These are phyloP conservation scores for Fusarium sp. DNA, from an alignment of 2,329 filamentous ascomycete species.

Conservation along the genomic window DNA sequence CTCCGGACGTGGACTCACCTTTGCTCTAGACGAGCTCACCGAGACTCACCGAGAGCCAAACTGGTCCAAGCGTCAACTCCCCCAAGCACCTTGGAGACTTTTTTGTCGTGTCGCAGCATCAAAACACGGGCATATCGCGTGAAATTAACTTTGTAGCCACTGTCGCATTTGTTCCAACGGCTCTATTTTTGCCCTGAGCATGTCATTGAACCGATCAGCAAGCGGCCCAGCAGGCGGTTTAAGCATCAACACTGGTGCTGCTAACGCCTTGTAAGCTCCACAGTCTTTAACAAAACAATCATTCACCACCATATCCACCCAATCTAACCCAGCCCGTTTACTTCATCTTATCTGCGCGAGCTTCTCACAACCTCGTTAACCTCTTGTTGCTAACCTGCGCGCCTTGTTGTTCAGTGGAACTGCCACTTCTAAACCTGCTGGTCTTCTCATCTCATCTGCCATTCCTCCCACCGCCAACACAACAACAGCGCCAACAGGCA, in stretches of 20 bases:
- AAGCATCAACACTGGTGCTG: conserved; percentile 73
- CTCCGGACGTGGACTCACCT: conserved; percentile 39
- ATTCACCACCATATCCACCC: conserved; percentile 36
- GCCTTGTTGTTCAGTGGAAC: conserved; percentile 40
- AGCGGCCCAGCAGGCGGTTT: conserved; percentile 72
- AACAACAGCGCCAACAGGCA: conserved; percentile 46
- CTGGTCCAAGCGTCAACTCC: conserved; percentile 43
- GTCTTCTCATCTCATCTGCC: conserved; percentile 54
- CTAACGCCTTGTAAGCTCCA: conserved; percentile 62
- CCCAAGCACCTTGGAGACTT: conserved; percentile 33
- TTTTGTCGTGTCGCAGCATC: conserved; percentile 36
- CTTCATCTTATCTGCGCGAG: conserved; percentile 4
- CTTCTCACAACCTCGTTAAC: conserved; percentile 18
- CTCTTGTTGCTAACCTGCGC: conserved; percentile 34
- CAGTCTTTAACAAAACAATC: conserved; percentile 43
- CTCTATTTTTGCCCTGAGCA: conserved; percentile 47
- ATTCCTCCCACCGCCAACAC: conserved; percentile 46
- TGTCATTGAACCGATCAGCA: conserved; percentile 68
- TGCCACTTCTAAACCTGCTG: conserved; percentile 51
- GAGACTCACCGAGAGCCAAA: conserved; percentile 24
- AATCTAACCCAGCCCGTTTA: conserved; percentile 13
- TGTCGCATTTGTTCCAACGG: conserved; percentile 38
- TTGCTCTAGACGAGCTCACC: conserved; percentile 30
- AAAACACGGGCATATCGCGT: conserved; percentile 39
- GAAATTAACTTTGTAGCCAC: conserved; percentile 38